Evolutionary conservation across 768 basidiomycete genomes (phyloP).

Genomic region (Mycena belliarum): DNA sequence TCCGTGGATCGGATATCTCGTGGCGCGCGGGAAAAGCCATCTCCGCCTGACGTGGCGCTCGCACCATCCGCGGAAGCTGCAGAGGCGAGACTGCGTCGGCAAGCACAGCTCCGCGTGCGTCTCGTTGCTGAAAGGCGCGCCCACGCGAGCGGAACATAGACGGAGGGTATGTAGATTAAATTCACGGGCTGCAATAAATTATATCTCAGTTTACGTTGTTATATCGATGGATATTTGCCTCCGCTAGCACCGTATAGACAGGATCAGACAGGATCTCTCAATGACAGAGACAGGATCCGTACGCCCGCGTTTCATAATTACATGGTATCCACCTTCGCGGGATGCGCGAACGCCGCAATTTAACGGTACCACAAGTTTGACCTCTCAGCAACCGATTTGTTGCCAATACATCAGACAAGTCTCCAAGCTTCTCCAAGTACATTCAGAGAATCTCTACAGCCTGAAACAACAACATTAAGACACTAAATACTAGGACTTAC

Average conservation of each 20-base stretch:
- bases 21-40: neutral
- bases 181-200: too few species aligned
- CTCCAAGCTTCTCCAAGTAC: too few species aligned
- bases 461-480: constrained; percentile 10
- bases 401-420: too few species aligned
- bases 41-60: neutral
- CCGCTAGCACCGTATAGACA: too few species aligned
- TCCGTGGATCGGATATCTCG: constrained; percentile 14
- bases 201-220: too few species aligned
- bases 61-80: constrained; percentile 19
- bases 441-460: neutral
- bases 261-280: neutral
- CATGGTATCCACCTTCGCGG: too few species aligned
- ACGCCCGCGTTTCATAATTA: too few species aligned
- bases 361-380: too few species aligned
- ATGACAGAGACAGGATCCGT: too few species aligned
- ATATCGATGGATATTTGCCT: neutral
- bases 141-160: neutral
- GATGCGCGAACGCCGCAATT: too few species aligned
- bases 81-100: constrained; percentile 48
- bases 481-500: constrained; percentile 9
- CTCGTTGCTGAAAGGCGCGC: constrained; percentile 45
- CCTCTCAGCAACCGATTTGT: too few species aligned
- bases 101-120: constrained; percentile 48
- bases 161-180: too few species aligned